Percentiles rank a stretch among this genome's conserved stretches.
Evolutionary conservation across 2,329 filamentous ascomycete genomes (phyloP).

Genomic region (Cladosporium sphaerospermum): DNA sequence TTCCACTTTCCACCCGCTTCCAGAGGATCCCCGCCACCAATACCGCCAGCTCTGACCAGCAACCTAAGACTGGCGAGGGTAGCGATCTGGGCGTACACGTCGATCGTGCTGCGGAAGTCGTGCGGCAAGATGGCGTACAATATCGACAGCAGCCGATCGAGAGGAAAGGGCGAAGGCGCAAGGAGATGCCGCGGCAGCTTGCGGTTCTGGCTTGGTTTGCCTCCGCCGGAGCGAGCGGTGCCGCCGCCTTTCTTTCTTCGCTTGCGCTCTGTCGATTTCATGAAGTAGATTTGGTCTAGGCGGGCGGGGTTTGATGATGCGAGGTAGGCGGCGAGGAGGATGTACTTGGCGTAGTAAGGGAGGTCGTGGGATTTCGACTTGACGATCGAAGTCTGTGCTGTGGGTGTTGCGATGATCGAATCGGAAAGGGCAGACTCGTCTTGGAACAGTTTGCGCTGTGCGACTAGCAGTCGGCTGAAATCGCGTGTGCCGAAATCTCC

Average conservation of each 20-base stretch:
- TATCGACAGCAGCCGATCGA: conserved; percentile 74
- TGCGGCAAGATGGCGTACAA: conserved; percentile 59
- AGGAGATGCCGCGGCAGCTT: conserved; percentile 73
- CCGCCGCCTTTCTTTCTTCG: conserved; percentile 45
- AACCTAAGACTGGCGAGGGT: conserved; percentile 67
- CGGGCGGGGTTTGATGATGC: conserved; percentile 71
- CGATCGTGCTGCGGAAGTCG: conserved; percentile 37
- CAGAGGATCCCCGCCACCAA: conserved; percentile 54
- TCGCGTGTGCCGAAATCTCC: conserved; percentile 71
- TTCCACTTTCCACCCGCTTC: conserved; percentile 69
- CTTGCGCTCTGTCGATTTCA: conserved; percentile 55
- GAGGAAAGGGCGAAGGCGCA: conserved; percentile 67
- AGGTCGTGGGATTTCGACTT: conserved; percentile 41
- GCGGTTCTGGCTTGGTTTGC: conserved; percentile 44
- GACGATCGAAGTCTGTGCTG: conserved; percentile 14
- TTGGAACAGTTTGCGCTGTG: conserved; percentile 63
- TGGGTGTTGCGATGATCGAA: conserved; percentile 43
- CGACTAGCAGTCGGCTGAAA: conserved; percentile 75
- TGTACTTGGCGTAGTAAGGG: conserved; percentile 65
- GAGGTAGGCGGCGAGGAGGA: conserved; percentile 72
- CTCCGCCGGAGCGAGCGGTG: conserved; percentile 28
- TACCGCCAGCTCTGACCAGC: conserved; percentile 57
- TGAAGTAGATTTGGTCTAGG: conserved; percentile 71
- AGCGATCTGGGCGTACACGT: conserved; percentile 53
- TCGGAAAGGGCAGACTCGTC: conserved; percentile 65